Evolutionary conservation across 192 early-diverging fungal species (phyloP), one percentile per base, ranked within the genome.

Genomic region (Umbelopsis isabellina): DNA sequence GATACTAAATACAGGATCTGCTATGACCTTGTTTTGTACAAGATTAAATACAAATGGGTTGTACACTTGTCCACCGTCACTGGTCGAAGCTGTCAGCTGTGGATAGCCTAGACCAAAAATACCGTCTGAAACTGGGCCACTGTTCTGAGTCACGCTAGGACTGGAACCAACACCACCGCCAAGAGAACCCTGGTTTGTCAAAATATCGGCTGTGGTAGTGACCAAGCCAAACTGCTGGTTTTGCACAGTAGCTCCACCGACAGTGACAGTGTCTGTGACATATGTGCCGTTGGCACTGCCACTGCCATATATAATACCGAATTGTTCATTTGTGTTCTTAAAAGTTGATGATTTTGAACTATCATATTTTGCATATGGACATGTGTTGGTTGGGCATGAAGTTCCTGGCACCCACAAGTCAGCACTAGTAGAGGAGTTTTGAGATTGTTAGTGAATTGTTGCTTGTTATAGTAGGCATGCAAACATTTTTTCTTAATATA

Each of bases 181-280:
- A 1, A 53, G 30, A 11, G 68, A 69, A 12, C 50, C 67, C 11
- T 65, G 44, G 22, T 64, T 22, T 3, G 51, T 49, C 13, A 78
- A n/a, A 23, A 78, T 78, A 23, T 71, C 76, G 11, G 52, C 35
- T 4, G 76, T 78, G 4, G 22, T 48, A 0, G 49, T 67, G 0
- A 77, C 65, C n/a, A 82, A 25, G 16, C 77, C 80, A 58, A 82
- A 82, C 44, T 66, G 69, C 41, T 76, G 77, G 3, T 76, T 70
- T 21, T 61, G 2, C 2, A 75, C 49, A 0, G 58, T 71, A 2
- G 72, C 66, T 4, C 74, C 77, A 3, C 37, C 70, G 0, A 82
- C 48, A 2, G 22, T 46, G 1, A 82, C 73, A 9, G 51, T 73
- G 18, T 82, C 80, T 1, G 49, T 52, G 2, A 53, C 77, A 46